These are phyloP conservation scores for Alternaria incomplexa DNA, from an alignment of 2,329 filamentous ascomycete genomes.

Conservation along the genomic window DNA sequence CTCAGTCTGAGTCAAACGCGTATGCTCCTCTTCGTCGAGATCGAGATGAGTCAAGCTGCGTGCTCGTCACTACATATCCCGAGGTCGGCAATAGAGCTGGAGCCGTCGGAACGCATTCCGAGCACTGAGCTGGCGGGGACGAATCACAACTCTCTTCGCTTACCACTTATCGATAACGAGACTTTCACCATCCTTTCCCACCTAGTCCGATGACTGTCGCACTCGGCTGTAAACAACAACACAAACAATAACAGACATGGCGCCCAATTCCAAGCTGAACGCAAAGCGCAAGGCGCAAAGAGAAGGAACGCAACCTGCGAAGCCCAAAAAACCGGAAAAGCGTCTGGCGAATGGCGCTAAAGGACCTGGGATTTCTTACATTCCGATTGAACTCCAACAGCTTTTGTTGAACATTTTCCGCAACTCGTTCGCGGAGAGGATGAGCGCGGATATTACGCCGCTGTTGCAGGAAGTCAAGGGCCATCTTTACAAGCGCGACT, in stretches of 20 bases:
- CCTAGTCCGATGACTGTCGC: not conserved
- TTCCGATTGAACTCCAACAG: conserved; percentile 68
- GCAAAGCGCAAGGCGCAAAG: conserved; percentile 22
- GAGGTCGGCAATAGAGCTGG: not conserved
- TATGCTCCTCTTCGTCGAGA: not conserved
- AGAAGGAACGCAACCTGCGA: conserved; percentile 13
- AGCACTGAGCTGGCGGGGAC: not conserved
- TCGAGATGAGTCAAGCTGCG: not conserved
- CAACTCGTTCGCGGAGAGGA: conserved; percentile 60
- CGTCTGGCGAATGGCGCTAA: conserved; percentile 6
- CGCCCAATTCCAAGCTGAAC: conserved; percentile 19
- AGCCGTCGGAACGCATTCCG: conserved; percentile 17
- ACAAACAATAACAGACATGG: conserved; percentile 2
- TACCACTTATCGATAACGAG: conserved; percentile 16
- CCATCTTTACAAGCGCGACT: conserved; percentile 86
- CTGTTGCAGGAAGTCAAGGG: conserved; percentile 83
- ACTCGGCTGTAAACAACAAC: not conserved
- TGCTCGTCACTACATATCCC: not conserved
- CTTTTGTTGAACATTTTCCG: conserved; percentile 75
- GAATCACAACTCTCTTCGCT: conserved; percentile 6
- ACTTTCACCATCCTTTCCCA: conserved; percentile 5
- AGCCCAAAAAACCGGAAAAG: not conserved
- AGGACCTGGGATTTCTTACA: conserved; percentile 12
- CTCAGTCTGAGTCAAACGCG: not conserved
- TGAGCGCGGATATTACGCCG: conserved; percentile 56